Base-by-base conservation (phyloP, 23 red algal species). In the Agarophyton chilense region DNA sequence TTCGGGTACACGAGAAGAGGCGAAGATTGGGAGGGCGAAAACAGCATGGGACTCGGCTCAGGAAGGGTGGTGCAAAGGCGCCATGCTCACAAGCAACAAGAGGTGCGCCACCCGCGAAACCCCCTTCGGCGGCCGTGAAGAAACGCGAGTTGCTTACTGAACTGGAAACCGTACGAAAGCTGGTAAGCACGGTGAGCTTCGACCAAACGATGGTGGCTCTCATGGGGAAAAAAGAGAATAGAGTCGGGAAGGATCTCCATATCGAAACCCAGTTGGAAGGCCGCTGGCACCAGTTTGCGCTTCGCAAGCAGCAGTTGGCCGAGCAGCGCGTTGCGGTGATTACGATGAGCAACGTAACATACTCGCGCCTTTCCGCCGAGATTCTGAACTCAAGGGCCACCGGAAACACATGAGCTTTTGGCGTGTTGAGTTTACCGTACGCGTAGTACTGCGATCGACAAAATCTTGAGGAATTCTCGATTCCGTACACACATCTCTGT, bases 1-100 rank as follows among this genome's bases (percentile, higher is more conserved):
- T 84, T 8, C 13, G 52, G n/a, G 55, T 68, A 16, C 89, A 92
- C 31, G 43, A 82, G 1, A 72, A 43, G 16, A 32, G n/a, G 36
- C 36, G 65, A 72, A 72, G 40, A 14, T 40, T 32, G 1, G 65
- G 65, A 6, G 14, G 38, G 36, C 36, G 65, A 19, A 6, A n/a
- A n/a, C n/a, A n/a, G 44, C 44, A 47, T 47, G 44, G 44, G 12
- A 47, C 12, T 33, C 40, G 19, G 25, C 65, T 17, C 2, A 28
- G 65, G 31, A 72, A 43, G 65, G 2, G 10, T 40, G 65, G 1
- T 32, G 36, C 10, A 43, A 13, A 72, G 2, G 2, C 65, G 41
- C 36, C n/a, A 40, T 21, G 65, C 14, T 18, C 36, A n/a, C n/a
- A 0, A 28, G 16, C 36, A 12, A 43, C 12, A 28, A 21, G 10